A percentile compares a stretch with the other conserved stretches of the same genome.
Conservation (phyloP, 179 eudicot genomes). For the Nepenthes alata region DNA sequence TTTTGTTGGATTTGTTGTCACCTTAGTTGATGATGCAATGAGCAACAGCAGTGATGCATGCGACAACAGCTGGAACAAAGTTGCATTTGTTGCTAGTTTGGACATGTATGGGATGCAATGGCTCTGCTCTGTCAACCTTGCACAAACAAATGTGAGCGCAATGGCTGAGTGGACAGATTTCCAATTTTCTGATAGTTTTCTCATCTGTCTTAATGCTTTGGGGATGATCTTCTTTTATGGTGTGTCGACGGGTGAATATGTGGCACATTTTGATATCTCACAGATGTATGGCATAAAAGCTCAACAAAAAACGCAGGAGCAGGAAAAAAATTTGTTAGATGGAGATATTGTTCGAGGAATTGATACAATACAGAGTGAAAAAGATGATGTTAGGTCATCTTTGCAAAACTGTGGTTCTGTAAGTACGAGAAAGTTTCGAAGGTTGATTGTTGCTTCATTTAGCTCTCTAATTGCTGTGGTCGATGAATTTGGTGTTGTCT, state of each 20-base stretch:
- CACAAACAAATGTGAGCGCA: constrained; percentile 24
- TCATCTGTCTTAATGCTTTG: constrained; percentile 57
- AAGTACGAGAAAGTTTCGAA: constrained; percentile 36
- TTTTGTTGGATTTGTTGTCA: constrained; percentile 62
- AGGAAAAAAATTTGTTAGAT: constrained; percentile 14
- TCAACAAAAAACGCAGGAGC: constrained; percentile 13
- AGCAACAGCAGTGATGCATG: constrained; percentile 13
- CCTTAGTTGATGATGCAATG: constrained; percentile 14
- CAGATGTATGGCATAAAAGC: constrained; percentile 30
- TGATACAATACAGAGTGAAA: constrained; percentile 12
- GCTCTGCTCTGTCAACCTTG: constrained; percentile 59
- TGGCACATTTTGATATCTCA: constrained; percentile 37
- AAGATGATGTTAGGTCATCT: constrained; percentile 9
- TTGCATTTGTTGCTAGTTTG: constrained; percentile 45
- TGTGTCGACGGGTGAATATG: constrained; percentile 50
- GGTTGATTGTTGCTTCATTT: constrained; percentile 53
- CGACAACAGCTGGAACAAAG: constrained; percentile 17
- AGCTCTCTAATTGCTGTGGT: constrained; percentile 52
- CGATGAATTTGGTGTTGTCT: constrained; percentile 63
- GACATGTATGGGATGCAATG: constrained; percentile 56
- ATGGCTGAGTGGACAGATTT: constrained; percentile 73
- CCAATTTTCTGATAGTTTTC: constrained; percentile 53
- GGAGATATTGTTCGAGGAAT: constrained; percentile 11
- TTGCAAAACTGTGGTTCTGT: constrained; percentile 12
- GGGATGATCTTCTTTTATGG: constrained; percentile 49